Evolutionary conservation across 805 yeast species (phyloP).

Genomic region (Starmerella khaoyaiensis): DNA sequence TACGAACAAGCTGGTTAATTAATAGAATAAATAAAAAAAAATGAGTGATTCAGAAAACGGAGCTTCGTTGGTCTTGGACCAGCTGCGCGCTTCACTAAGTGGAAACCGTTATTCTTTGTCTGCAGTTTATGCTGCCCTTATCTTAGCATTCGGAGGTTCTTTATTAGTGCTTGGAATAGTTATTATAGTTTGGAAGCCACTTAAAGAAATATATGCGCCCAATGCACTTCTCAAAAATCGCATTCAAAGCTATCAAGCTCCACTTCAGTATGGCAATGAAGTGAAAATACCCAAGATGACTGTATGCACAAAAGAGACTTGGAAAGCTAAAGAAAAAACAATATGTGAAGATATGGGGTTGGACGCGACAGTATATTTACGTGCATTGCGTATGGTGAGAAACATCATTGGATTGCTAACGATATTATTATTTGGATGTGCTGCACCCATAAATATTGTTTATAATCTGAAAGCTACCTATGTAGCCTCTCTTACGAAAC

Average conservation of each 20-base stretch:
- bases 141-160: conserved; percentile 28
- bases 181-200: conserved; percentile 25
- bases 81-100: conserved; percentile 20
- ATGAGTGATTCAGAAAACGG: conserved; percentile 5
- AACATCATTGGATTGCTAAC: conserved; percentile 26
- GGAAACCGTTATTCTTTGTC: conserved; percentile 24
- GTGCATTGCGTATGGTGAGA: conserved; percentile 26
- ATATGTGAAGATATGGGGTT: conserved; percentile 26
- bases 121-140: conserved; percentile 30
- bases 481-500: conserved; percentile 20
- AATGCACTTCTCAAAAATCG: conserved; percentile 13
- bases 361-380: conserved; percentile 28
- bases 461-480: conserved; percentile 23
- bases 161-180: conserved; percentile 21
- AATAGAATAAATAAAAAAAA: no score
- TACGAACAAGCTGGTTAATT: no score
- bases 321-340: conserved; percentile 19
- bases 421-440: conserved; percentile 25
- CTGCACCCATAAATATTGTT: conserved; percentile 29
- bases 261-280: not conserved
- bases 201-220: conserved; percentile 27
- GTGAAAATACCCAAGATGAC: conserved; percentile 12
- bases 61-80: conserved; percentile 17
- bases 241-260: not conserved
- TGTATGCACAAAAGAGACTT: conserved; percentile 22